Evolutionary conservation across 2,329 filamentous ascomycete species (phyloP).

Genomic region (Torrubiellomyces zombiae): DNA sequence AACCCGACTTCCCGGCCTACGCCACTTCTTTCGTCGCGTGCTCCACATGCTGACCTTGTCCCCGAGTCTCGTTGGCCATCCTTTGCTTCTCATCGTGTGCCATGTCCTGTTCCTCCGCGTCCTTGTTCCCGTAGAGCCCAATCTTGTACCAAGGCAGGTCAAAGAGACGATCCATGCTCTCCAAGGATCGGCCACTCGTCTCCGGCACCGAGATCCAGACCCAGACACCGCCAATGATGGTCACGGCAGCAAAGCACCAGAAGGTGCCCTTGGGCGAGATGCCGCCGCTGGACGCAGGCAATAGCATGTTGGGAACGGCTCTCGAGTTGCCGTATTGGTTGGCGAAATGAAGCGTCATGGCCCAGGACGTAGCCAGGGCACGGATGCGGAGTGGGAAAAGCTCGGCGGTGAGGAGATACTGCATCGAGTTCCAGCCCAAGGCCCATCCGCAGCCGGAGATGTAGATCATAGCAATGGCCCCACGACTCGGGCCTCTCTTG

Average conservation of each 20-base stretch:
- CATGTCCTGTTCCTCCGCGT: slow-evolving; percentile 30
- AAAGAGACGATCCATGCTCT: slow-evolving; percentile 58
- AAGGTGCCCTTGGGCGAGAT: slow-evolving; percentile 52
- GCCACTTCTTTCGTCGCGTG: slow-evolving; percentile 7
- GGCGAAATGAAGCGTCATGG: slow-evolving; percentile 65
- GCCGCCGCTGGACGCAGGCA: slow-evolving; percentile 27
- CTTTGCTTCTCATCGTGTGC: slow-evolving; percentile 27
- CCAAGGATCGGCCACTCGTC: slow-evolving; percentile 47
- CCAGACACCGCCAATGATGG: slow-evolving; percentile 50
- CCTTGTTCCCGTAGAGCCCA: slow-evolving; percentile 37
- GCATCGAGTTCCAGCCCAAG: slow-evolving; percentile 58
- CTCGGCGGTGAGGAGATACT: slow-evolving; percentile 64
- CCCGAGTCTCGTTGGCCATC: slow-evolving; percentile 14
- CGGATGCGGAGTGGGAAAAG: slow-evolving; percentile 61
- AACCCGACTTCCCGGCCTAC: slow-evolving; percentile 1
- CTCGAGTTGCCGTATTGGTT: slow-evolving; percentile 67
- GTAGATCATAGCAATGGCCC: slow-evolving; percentile 60
- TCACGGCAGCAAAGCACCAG: slow-evolving; percentile 57
- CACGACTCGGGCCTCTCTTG: slow-evolving; percentile 41
- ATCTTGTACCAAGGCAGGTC: slow-evolving; percentile 60
- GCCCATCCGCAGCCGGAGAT: slow-evolving; percentile 54
- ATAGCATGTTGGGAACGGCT: slow-evolving; percentile 59
- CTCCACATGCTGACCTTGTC: slow-evolving; percentile 19
- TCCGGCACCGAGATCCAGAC: slow-evolving; percentile 60
- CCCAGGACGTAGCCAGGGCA: slow-evolving; percentile 51